Evolutionary conservation across 441 rosid species (phyloP), one percentile per base, ranked within the genome.

Genomic region (Euphorbia schlechtendalii): DNA sequence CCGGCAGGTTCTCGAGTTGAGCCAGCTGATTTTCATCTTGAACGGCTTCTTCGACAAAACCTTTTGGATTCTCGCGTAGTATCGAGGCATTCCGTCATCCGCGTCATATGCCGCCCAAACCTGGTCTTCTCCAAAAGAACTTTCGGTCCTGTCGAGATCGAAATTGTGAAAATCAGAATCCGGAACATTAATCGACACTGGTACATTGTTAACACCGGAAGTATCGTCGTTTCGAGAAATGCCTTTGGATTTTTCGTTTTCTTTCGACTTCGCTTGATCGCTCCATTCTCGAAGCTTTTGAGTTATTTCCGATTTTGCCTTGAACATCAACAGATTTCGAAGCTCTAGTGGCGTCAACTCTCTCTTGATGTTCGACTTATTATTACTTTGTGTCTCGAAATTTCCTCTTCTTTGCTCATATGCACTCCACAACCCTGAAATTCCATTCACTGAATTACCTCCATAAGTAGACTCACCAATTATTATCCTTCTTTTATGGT

Each of bases 51-150:
- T 24, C 54, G 96, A 89, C 5, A 91, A 68, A 64, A 94, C 90
- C 70, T 83, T 80, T 32, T 84, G 93, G 72, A 94, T 83, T 79
- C 92, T 83, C 59, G 98, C 96, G 70, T 91, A 91, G 66, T 75
- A 89, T 56, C 98, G 86, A 52, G 99, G 99, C 98, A 94, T 87
- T 59, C 96, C 98, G 73, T 91, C 96, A 18, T 82, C 83, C 63
- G 80, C 82, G 28, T 94, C 99, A 66, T 94, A 91, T 8, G 90
- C 99, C 65, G 96, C 98, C 99, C 96, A 94, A 52, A 94, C 84
- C 76, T 89, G 83, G 68, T 89, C 84, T 15, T 73, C 92, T 52
- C 52, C 76, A 74, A 95, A 92, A 25, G 92, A 81, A 57, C 24
- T 76, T 71, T 95, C 99, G 46, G 86, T 71, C 64, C 93, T 80